Base-by-base conservation (phyloP, 352 stramenopile genomes). In the Blastocystis hominis region DNA sequence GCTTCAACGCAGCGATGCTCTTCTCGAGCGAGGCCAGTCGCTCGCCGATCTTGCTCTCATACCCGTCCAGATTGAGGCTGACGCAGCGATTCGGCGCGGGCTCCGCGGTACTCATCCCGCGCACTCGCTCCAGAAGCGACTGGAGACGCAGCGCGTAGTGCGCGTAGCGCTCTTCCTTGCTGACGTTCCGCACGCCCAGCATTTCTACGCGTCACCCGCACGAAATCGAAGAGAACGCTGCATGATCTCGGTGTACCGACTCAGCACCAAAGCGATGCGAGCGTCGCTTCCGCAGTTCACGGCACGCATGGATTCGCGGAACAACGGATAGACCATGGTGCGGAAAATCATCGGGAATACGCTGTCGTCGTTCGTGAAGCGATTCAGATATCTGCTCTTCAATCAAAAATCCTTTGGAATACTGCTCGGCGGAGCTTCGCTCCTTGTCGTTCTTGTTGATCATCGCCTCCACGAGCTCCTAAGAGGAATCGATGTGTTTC, bases 261-360 rank as follows among this genome's bases (percentile, higher is more conserved):
- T 53, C 0, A 53, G 53, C 1, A 89, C 54, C 6, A 69, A 34
- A 9, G 63, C 54, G n/a, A 89, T 53, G 40, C 86, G 86, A 40
- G 86, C 64, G 40, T 89, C 86, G 5, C 55, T 47, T 2, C 34
- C 44, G 40, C 63, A 64, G 36, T 84, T 88, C 68, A 88, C 75
- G 15, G 79, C 17, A 20, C 34, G 34, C 46, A 89, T 63, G 44
- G 69, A 55, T 24, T 88, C 63, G 24, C 66, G 30, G 40, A 89
- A 88, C 9, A 89, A 75, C 15, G 86, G 86, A 46, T 88, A 84
- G 0, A 89, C 62, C 4, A 68, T 15, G n/a, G 50, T 30, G 20
- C 36, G 56, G 72, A 89, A 81, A 30, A 84, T 50, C 6, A 24
- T 20, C 24, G 86, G 86, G 61, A 89, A 89, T 0, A 86, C 7